Evolutionary conservation across 208 protist genomes (phyloP).

Genomic region (Trypanosoma rangeli): DNA sequence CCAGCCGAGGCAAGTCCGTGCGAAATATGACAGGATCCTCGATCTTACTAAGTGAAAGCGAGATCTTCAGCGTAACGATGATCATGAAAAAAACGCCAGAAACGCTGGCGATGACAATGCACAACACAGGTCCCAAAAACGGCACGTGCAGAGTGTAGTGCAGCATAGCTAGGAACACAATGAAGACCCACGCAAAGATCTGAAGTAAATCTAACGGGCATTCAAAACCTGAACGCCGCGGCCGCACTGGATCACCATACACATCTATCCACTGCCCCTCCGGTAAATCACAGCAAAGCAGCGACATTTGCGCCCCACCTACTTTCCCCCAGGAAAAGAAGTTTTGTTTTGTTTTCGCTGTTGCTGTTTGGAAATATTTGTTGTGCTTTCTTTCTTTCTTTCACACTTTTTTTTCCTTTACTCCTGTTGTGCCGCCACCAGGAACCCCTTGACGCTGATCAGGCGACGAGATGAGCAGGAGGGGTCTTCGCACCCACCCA

Average conservation of each 20-base stretch:
- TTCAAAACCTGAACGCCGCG: constrained; percentile 74
- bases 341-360: background rate
- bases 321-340: constrained; percentile 2
- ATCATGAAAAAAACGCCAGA: constrained; percentile 34
- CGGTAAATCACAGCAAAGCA: constrained; percentile 18
- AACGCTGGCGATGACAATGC: constrained; percentile 55
- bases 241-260: constrained; percentile 79
- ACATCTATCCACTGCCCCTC: constrained; percentile 80
- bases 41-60: constrained; percentile 62
- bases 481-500: no score
- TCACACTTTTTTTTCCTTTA: constrained; percentile 5
- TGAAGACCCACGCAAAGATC: constrained; percentile 61
- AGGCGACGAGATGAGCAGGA: constrained; percentile 6
- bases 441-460: background rate
- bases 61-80: constrained; percentile 54
- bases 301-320: constrained; percentile 18
- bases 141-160: constrained; percentile 72
- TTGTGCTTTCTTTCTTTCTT: constrained; percentile 14
- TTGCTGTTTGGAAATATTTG: no score
- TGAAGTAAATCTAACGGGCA: constrained; percentile 74
- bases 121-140: constrained; percentile 43
- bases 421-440: no score
- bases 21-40: constrained; percentile 74
- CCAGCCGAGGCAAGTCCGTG: constrained; percentile 51
- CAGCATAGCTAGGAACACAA: constrained; percentile 43